Conservation (phyloP, 2,329 filamentous ascomycete genomes). For the Monosporascus sp. region DNA sequence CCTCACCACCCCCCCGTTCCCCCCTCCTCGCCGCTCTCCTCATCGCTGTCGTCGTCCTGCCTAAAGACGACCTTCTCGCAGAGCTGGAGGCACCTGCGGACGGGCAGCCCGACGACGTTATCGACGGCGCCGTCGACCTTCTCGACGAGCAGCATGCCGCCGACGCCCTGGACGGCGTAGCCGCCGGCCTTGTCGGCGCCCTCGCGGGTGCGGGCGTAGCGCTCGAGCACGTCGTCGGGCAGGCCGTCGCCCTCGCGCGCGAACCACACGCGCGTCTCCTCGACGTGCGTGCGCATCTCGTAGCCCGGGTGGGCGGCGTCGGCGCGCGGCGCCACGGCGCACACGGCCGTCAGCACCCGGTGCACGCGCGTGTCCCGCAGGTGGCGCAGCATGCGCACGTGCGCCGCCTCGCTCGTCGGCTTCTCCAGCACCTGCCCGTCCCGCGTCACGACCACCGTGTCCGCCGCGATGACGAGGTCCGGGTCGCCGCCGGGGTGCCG, state of each 20-base stretch:
- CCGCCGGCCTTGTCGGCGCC: conserved; percentile 95
- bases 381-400: conserved; percentile 76
- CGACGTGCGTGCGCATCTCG: conserved; percentile 70
- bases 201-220: conserved; percentile 78
- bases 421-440: conserved; percentile 84
- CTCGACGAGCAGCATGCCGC: conserved; percentile 80
- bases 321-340: conserved; percentile 73
- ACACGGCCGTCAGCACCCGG: conserved; percentile 81
- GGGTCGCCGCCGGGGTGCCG: conserved; percentile 51
- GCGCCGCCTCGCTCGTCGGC: conserved; percentile 73
- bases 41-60: conserved; percentile 60
- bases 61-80: conserved; percentile 84
- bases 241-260: conserved; percentile 55
- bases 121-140: conserved; percentile 85
- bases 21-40: conserved; percentile 41
- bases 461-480: conserved; percentile 79
- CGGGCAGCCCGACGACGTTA: conserved; percentile 88
- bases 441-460: conserved; percentile 79
- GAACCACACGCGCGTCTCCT: conserved; percentile 91
- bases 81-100: conserved; percentile 70
- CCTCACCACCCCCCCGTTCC: conserved; percentile 3
- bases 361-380: conserved; percentile 74
- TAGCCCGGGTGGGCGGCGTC: conserved; percentile 84
- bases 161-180: conserved; percentile 88
- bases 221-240: conserved; percentile 74